phyloP scores from a whole-genome alignment of 495 filamentous ascomycete species.

The Pyronema domesticum region DNA sequence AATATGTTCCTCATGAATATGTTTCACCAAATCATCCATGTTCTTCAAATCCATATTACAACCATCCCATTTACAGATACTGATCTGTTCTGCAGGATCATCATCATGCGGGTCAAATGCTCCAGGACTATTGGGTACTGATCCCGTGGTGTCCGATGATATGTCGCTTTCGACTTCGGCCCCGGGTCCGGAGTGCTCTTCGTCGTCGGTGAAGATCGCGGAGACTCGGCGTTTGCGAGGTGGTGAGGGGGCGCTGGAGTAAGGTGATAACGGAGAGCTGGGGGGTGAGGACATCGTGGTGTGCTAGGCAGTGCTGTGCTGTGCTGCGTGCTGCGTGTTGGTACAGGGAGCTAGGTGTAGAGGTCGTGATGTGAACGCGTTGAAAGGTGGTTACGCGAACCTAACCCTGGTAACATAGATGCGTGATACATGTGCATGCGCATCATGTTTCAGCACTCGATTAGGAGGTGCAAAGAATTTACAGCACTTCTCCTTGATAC shows the following conservation, averaged over 20 bases:
- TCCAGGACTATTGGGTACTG: slow-evolving; percentile 54
- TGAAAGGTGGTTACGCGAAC: too few species aligned
- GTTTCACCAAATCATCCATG: slow-evolving; percentile 84
- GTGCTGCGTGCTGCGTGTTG: too few species aligned
- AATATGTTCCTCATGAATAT: slow-evolving; percentile 88
- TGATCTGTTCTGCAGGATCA: slow-evolving; percentile 65
- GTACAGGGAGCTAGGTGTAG: too few species aligned
- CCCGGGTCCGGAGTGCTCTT: slow-evolving; percentile 5
- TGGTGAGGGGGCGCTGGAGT: slow-evolving; percentile 9
- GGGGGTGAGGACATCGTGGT: slow-evolving; percentile 13
- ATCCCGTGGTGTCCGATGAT: slow-evolving; percentile 74
- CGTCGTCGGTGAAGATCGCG: slow-evolving; percentile 16
- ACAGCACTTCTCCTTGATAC: too few species aligned
- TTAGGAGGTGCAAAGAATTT: too few species aligned
- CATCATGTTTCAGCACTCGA: too few species aligned
- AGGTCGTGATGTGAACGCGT: too few species aligned
- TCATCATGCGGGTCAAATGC: slow-evolving; percentile 61
- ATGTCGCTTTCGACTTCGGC: slow-evolving; percentile 41
- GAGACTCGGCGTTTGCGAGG: slow-evolving; percentile 18
- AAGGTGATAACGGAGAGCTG: slow-evolving; percentile 9
- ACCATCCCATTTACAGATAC: slow-evolving; percentile 73
- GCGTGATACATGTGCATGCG: too few species aligned
- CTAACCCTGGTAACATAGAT: too few species aligned
- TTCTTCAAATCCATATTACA: slow-evolving; percentile 71
- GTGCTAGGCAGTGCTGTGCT: background rate